A percentile compares a stretch with the other conserved stretches of the same genome.
phyloP scores from a whole-genome alignment of 495 filamentous ascomycete genomes.

The Trichocladium uniseriatum region DNA sequence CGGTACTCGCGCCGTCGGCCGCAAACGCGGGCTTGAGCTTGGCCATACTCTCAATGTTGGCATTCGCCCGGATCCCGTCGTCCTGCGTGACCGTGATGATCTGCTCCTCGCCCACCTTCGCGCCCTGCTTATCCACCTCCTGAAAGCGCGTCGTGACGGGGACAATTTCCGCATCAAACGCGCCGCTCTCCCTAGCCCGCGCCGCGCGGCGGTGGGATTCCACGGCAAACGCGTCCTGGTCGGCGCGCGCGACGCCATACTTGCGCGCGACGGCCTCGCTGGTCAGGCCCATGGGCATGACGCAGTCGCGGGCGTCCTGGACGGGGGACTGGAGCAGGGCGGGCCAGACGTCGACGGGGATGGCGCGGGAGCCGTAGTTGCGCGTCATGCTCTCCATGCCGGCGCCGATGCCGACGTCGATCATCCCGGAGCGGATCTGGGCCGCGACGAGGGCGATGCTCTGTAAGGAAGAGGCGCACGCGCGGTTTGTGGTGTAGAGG shows the following conservation, averaged over 20 bases:
- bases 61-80: slow-evolving; percentile 67
- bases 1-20: slow-evolving; percentile 61
- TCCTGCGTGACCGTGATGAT: slow-evolving; percentile 56
- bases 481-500: slow-evolving; percentile 80
- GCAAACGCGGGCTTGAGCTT: slow-evolving; percentile 81
- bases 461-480: slow-evolving; percentile 70
- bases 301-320: slow-evolving; percentile 69
- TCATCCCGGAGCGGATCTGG: slow-evolving; percentile 59
- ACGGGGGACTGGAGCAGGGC: slow-evolving; percentile 53
- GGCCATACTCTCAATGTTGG: slow-evolving; percentile 58
- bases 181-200: slow-evolving; percentile 55
- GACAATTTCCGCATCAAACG: slow-evolving; percentile 73
- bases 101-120: slow-evolving; percentile 42
- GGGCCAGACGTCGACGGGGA: slow-evolving; percentile 73
- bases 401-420: slow-evolving; percentile 73
- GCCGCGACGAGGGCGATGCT: slow-evolving; percentile 63
- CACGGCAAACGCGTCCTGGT: slow-evolving; percentile 78
- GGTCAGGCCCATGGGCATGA: slow-evolving; percentile 93
- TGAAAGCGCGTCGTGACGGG: slow-evolving; percentile 58
- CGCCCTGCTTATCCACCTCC: slow-evolving; percentile 51
- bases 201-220: slow-evolving; percentile 62
- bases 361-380: slow-evolving; percentile 75
- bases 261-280: slow-evolving; percentile 78
- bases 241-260: slow-evolving; percentile 61
- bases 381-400: slow-evolving; percentile 93